Percentiles rank a stretch among this genome's conserved stretches.
phyloP scores from a whole-genome alignment of 305 asterid species.

The Solanum chacoense region DNA sequence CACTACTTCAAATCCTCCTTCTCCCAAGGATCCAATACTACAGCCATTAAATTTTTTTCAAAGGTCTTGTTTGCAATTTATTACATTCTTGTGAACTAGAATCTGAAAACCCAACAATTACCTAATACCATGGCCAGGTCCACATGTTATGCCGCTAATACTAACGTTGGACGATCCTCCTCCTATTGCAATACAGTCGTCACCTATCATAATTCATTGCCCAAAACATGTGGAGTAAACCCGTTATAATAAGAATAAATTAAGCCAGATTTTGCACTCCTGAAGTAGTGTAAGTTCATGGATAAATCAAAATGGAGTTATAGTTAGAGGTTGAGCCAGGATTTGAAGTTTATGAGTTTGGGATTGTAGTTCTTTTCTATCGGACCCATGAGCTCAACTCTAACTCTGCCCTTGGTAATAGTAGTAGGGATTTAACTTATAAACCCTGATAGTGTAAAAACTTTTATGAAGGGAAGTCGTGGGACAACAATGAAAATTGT shows the following conservation, averaged over 20 bases:
- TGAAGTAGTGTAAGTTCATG: background rate
- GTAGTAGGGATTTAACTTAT: background rate
- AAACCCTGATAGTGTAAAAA: background rate
- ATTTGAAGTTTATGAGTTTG: background rate
- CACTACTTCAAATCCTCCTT: constrained; percentile 39
- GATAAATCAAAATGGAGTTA: background rate
- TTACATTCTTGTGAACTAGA: background rate
- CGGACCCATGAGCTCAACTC: background rate
- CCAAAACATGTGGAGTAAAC: background rate
- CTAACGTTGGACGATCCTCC: constrained; percentile 41
- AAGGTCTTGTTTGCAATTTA: background rate
- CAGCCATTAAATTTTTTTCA: background rate
- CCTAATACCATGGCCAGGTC: constrained; percentile 76
- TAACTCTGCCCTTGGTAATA: background rate
- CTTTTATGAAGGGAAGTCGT: background rate
- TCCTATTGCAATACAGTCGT: constrained; percentile 54
- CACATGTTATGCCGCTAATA: constrained; percentile 41
- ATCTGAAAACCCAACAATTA: background rate
- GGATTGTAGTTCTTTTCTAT: background rate
- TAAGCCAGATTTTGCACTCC: background rate
- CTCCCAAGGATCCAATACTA: constrained; percentile 58
- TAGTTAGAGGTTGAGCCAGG: background rate
- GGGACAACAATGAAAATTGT: background rate
- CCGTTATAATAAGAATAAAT: background rate
- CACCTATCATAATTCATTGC: constrained; percentile 19